A percentile compares a stretch with the other conserved stretches of the same genome.
phyloP scores from a whole-genome alignment of 257 asterid genomes.

The Solanum piurae region DNA sequence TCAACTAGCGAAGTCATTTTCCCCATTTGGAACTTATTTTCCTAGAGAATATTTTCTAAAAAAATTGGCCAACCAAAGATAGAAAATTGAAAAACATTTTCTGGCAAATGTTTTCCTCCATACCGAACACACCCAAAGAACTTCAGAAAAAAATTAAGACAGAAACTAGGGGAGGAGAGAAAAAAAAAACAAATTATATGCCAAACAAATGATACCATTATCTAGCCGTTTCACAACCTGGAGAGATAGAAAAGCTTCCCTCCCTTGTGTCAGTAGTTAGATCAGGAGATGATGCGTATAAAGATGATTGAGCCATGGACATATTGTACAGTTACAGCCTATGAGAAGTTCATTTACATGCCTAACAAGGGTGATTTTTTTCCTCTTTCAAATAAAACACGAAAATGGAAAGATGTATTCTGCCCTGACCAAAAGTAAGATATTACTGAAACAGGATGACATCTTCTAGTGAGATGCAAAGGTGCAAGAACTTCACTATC shows the following conservation, averaged over 20 bases:
- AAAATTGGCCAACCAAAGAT: not conserved
- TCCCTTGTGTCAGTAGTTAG: not conserved
- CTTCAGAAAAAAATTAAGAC: not conserved
- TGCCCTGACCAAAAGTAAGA: not conserved
- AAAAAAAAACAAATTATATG: not conserved
- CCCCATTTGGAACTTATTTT: not conserved
- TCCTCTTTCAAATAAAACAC: not conserved
- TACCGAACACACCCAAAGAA: not conserved
- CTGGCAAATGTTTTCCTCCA: not conserved
- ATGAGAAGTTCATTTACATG: not conserved
- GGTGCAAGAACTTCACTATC: not conserved
- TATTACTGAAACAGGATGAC: not conserved
- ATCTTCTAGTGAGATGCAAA: not conserved
- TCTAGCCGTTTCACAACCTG: not conserved
- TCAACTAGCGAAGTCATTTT: not conserved
- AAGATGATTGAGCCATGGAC: not conserved
- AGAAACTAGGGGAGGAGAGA: not conserved
- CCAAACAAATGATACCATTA: not conserved
- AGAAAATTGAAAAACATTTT: not conserved
- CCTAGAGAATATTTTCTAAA: not conserved
- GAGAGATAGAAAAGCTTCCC: not conserved
- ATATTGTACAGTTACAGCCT: not conserved
- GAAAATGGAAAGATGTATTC: not conserved
- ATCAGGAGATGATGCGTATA: not conserved
- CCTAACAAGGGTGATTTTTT: not conserved